Conservation (phyloP, 2,329 filamentous ascomycete species). For the Cladosporium sphaerospermum region DNA sequence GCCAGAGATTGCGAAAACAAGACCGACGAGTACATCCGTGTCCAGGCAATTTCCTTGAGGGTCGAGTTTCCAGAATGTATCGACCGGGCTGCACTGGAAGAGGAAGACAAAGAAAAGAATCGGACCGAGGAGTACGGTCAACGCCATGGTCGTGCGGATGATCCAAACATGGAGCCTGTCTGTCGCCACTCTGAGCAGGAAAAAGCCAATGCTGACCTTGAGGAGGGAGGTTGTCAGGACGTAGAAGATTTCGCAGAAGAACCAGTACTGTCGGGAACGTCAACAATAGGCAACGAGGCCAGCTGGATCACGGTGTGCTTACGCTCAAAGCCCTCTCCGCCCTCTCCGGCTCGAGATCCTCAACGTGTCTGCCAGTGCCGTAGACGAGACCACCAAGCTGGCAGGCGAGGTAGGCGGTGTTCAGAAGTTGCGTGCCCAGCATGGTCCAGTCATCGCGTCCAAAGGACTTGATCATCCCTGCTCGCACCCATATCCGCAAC, state of each 20-base stretch:
- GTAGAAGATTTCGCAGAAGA: slow-evolving; percentile 52
- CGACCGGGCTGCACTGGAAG: slow-evolving; percentile 49
- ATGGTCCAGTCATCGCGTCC: slow-evolving; percentile 39
- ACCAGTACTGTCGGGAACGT: slow-evolving; percentile 39
- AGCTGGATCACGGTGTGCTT: background rate
- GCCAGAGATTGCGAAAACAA: slow-evolving; percentile 27
- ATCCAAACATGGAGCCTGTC: slow-evolving; percentile 40
- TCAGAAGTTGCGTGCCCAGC: slow-evolving; percentile 33
- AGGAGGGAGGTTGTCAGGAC: slow-evolving; percentile 42
- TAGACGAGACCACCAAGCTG: slow-evolving; percentile 35
- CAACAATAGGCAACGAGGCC: background rate
- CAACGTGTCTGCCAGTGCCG: slow-evolving; percentile 35
- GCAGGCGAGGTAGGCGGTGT: slow-evolving; percentile 35
- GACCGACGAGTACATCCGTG: slow-evolving; percentile 43
- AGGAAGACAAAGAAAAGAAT: slow-evolving; percentile 47
- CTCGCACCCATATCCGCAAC: slow-evolving; percentile 34
- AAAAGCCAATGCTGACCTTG: slow-evolving; percentile 49
- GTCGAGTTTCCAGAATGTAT: slow-evolving; percentile 45
- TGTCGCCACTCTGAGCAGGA: slow-evolving; percentile 48
- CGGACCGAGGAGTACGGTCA: slow-evolving; percentile 40
- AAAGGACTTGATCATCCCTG: slow-evolving; percentile 32
- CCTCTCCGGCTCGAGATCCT: slow-evolving; percentile 23
- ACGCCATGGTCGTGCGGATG: slow-evolving; percentile 42
- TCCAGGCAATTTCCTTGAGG: slow-evolving; percentile 37
- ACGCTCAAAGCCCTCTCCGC: slow-evolving; percentile 20